Conservation (phyloP, 1,284 basidiomycete species). For the Puccinia coronata region DNA sequence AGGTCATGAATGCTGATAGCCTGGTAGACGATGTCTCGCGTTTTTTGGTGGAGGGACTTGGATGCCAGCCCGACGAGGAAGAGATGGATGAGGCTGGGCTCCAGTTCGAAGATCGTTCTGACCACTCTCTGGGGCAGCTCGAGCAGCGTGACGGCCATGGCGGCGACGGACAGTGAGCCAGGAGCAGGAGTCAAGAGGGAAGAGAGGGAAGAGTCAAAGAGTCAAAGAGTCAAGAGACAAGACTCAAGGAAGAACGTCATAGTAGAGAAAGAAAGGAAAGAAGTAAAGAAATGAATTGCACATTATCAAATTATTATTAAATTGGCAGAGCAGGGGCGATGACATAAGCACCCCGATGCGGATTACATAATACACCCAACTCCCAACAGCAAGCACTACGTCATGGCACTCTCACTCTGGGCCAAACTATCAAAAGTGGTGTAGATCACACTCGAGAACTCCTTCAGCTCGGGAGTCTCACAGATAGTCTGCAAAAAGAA, state of each 20-base stretch:
- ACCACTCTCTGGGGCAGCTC: not conserved
- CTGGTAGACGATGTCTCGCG: slow-evolving; percentile 12
- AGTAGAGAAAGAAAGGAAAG: too few species aligned
- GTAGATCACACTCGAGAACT: slow-evolving; percentile 47
- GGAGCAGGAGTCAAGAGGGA: too few species aligned
- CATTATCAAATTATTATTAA: too few species aligned
- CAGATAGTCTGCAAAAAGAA: not conserved
- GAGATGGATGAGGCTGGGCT: slow-evolving; percentile 1
- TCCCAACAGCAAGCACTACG: too few species aligned
- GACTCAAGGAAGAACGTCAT: too few species aligned
- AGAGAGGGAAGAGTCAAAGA: too few species aligned
- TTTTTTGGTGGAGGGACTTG: not conserved
- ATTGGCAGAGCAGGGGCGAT: not conserved
- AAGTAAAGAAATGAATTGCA: too few species aligned
- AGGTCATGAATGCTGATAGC: not conserved
- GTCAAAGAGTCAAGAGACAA: too few species aligned
- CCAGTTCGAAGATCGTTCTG: slow-evolving; percentile 31
- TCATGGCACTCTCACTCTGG: too few species aligned
- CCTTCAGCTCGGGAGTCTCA: slow-evolving; percentile 21
- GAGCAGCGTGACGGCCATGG: not conserved
- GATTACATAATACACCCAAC: not conserved
- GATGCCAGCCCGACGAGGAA: slow-evolving; percentile 9
- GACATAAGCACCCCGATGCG: not conserved
- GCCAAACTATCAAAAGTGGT: slow-evolving; percentile 30
- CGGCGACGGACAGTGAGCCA: too few species aligned